phyloP scores from a whole-genome alignment of 805 yeast genomes.

The Suhomyces pyralidae region DNA sequence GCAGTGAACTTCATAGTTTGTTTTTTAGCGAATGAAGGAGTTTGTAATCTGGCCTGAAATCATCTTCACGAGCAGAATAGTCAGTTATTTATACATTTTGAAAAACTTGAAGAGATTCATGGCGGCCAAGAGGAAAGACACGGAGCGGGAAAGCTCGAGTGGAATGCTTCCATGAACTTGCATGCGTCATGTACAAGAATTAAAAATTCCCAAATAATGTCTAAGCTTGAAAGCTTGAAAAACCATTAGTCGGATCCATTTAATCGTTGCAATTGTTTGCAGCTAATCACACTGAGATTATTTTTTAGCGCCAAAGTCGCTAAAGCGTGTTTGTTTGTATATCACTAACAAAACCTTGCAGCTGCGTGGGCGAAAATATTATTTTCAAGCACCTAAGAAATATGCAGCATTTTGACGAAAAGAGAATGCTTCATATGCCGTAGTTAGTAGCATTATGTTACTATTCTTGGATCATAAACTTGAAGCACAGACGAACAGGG shows the following conservation, averaged over 20 bases:
- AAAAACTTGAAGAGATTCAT: not conserved
- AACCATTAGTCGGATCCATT: not conserved
- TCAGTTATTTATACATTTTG: not conserved
- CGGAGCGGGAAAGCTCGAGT: not conserved
- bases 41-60: not conserved
- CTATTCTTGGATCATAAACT: not conserved
- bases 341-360: not conserved
- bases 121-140: not conserved
- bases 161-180: not conserved
- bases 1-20: not conserved
- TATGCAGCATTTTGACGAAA: not conserved
- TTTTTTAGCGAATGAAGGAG: constrained; percentile 5
- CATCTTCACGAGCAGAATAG: not conserved
- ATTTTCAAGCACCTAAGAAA: not conserved
- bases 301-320: not conserved
- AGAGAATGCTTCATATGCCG: not conserved
- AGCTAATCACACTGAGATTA: not conserved
- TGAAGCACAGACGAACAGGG: not conserved
- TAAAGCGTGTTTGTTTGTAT: not conserved
- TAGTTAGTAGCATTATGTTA: not conserved
- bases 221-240: not conserved
- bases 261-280: not conserved
- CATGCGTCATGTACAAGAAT: not conserved
- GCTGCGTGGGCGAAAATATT: not conserved
- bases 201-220: not conserved